phyloP scores from a whole-genome alignment of 257 asterid species.

The Cynanchum wilfordii region DNA sequence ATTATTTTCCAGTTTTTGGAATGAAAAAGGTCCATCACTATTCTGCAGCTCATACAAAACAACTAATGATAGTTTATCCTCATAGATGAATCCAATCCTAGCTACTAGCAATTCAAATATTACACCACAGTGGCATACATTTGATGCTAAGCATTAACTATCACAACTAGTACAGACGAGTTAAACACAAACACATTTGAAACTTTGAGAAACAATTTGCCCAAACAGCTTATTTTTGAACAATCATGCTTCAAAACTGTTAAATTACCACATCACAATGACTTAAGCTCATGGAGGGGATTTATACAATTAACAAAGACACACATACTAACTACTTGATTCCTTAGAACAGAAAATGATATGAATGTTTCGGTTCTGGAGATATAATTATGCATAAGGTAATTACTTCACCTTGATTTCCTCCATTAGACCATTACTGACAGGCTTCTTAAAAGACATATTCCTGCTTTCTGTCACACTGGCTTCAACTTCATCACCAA shows the following conservation, averaged over 20 bases:
- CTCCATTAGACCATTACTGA: slow-evolving; percentile 28
- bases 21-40: not conserved
- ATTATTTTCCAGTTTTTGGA: not conserved
- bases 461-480: slow-evolving; percentile 20
- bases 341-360: not conserved
- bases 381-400: not conserved
- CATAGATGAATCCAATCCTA: not conserved
- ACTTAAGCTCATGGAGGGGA: too few relatives aligned
- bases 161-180: not conserved
- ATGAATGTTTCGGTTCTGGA: not conserved
- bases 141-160: not conserved
- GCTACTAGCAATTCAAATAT: not conserved
- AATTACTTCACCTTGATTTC: slow-evolving; percentile 34
- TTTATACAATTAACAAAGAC: too few relatives aligned
- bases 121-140: not conserved
- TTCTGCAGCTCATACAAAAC: not conserved
- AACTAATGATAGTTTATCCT: not conserved
- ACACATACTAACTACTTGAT: not conserved
- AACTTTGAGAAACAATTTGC: not conserved
- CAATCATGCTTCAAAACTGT: not conserved
- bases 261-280: too few relatives aligned
- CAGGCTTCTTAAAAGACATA: slow-evolving; percentile 22
- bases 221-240: not conserved
- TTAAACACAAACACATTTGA: not conserved
- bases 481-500: slow-evolving; percentile 22